These are phyloP conservation scores for Populus hybrid DNA, from an alignment of 441 rosid genomes.

Conservation along the genomic window DNA sequence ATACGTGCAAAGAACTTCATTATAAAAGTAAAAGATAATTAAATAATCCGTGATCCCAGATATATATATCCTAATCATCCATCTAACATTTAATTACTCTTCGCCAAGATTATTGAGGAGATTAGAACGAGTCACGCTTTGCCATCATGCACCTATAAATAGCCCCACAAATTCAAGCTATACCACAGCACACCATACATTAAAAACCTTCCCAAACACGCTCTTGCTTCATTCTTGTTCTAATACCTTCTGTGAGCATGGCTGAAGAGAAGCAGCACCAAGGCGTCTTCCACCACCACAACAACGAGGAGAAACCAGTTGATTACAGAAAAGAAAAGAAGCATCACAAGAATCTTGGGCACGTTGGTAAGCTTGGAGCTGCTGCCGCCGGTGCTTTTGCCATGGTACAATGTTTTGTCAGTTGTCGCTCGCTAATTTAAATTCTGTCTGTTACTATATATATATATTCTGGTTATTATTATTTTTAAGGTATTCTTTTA, in stretches of 20 bases:
- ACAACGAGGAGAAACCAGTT: slow-evolving; percentile 26
- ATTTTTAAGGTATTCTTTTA: no score
- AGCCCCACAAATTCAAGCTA: not conserved
- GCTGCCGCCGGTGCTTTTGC: slow-evolving; percentile 51
- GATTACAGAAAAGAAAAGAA: slow-evolving; percentile 60
- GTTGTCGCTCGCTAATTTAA: not conserved
- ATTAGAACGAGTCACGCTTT: not conserved
- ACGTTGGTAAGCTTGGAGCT: slow-evolving; percentile 39
- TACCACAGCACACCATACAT: no score
- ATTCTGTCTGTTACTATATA: not conserved
- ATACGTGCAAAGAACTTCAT: no score
- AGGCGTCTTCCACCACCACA: slow-evolving; percentile 41
- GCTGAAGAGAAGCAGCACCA: slow-evolving; percentile 40
- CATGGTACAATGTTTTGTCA: slow-evolving; percentile 30
- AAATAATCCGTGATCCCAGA: no score
- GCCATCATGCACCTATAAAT: slow-evolving; percentile 12
- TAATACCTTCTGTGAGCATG: slow-evolving; percentile 13
- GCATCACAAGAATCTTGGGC: slow-evolving; percentile 58
- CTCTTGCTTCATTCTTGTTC: not conserved
- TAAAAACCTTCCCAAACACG: not conserved
- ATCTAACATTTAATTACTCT: no score
- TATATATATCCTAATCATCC: no score
- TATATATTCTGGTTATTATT: not conserved
- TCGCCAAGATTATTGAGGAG: no score
- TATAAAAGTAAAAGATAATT: no score